Base-by-base conservation (phyloP, 2,329 filamentous ascomycete species). In the Fusarium torreyae region DNA sequence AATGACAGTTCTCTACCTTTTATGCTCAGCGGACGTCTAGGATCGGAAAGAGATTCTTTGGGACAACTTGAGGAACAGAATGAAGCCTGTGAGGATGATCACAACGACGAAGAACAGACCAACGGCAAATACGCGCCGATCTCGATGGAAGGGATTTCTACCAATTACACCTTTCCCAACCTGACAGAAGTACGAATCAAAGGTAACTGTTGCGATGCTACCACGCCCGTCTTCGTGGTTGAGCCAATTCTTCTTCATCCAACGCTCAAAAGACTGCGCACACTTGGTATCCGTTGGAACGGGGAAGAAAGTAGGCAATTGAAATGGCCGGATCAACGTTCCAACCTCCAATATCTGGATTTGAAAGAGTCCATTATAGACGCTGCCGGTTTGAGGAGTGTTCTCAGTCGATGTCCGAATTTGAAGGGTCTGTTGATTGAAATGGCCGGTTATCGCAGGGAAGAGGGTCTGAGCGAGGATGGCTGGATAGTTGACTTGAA, bases 281-380 rank as follows among this genome's bases (percentile, higher is more conserved):
- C 43, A 22, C 31, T 31, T 5, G 53, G 54, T 5, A 14, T 57
- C 8, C 26, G 55, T 15, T 63, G 58, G 49, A 26, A 14, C 10
- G 7, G 5, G 4, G 13, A 42, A 3, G 39, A 46, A 20, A 8
- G 8, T 17, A 7, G 7, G 3, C 24, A 22, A 4, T 8, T 51
- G 15, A 46, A 43, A 18, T 52, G 40, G 34, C 39, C 49, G 8
- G 11, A 42, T 13, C 15, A 2, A 10, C 26, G 15, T 18, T 59
- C 39, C 10, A 56, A 50, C 14, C 6, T 57, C 2, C 15, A 46
- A 11, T 18, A 45, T 11, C 34, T 64, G 2, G 24, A 60, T 6
- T 51, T 67, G 4, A 57, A 56, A 9, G 17, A 51, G n/a, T 48
- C 28, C n/a, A 34, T 57, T 42, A 39, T 67, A 10, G 46, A 60